A percentile compares a stretch with the other conserved stretches of the same genome.
phyloP scores from a whole-genome alignment of 2,329 filamentous ascomycete species.

The Stagonosporopsis vannaccii region DNA sequence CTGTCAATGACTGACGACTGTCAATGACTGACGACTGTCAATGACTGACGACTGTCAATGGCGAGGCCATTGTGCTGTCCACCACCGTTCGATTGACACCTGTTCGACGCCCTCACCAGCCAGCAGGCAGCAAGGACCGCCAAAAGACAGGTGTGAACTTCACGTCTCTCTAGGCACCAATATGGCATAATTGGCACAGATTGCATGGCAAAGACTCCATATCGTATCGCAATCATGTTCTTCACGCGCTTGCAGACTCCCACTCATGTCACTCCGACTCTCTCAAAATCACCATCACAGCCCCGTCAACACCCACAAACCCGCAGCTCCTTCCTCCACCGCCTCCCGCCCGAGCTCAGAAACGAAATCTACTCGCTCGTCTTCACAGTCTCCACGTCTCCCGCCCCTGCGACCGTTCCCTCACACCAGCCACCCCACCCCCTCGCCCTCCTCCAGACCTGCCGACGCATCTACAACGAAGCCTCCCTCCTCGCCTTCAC shows the following conservation, averaged over 20 bases:
- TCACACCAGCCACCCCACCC: slow-evolving; percentile 5
- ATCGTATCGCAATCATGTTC: neutral
- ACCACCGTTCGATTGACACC: neutral
- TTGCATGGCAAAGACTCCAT: neutral
- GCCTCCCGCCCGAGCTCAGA: slow-evolving; percentile 16
- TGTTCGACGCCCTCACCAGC: neutral
- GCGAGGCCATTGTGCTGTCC: neutral
- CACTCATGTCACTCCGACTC: neutral
- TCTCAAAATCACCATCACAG: neutral
- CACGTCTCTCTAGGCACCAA: slow-evolving; percentile 1
- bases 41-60: neutral
- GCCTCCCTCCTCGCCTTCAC: slow-evolving; percentile 16
- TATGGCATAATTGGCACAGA: neutral
- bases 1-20: neutral
- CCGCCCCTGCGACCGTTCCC: neutral
- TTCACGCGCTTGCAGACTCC: neutral
- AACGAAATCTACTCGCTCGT: slow-evolving; percentile 19
- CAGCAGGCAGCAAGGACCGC: neutral
- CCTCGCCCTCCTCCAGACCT: slow-evolving; percentile 18
- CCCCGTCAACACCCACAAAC: neutral
- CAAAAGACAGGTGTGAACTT: slow-evolving; percentile 3
- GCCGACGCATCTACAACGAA: slow-evolving; percentile 15
- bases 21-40: neutral
- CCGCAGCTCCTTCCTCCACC: slow-evolving; percentile 10
- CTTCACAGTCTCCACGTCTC: neutral